A percentile compares a stretch with the other conserved stretches of the same genome.
These are phyloP conservation scores for Trichoderma polysporum DNA, from an alignment of 2,329 filamentous ascomycete species.

Conservation along the genomic window DNA sequence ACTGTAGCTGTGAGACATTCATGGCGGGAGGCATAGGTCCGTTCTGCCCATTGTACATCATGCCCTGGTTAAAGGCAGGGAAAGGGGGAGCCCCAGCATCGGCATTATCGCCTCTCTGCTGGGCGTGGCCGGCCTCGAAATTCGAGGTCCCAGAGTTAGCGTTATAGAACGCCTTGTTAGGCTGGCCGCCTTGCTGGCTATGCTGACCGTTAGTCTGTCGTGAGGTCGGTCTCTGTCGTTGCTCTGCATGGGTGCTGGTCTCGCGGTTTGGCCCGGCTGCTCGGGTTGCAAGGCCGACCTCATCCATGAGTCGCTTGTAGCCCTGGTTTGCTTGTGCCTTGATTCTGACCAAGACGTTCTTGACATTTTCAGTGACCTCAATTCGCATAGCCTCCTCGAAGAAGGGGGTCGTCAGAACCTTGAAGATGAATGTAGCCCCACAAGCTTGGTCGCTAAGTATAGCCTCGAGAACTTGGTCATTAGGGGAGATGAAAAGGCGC, in stretches of 20 bases:
- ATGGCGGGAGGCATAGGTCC: conserved; percentile 47
- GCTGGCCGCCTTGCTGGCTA: conserved; percentile 40
- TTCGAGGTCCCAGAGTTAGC: conserved; percentile 39
- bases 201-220: conserved; percentile 50
- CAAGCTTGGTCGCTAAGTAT: conserved; percentile 90
- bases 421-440: conserved; percentile 95
- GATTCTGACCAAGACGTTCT: conserved; percentile 81
- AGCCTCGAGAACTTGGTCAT: conserved; percentile 82
- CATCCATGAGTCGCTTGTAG: conserved; percentile 98
- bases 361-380: conserved; percentile 89
- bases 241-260: conserved; percentile 44
- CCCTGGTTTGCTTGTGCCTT: conserved; percentile 94
- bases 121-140: conserved; percentile 54
- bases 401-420: conserved; percentile 95
- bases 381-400: conserved; percentile 87
- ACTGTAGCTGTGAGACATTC: conserved; percentile 56
- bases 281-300: conserved; percentile 82
- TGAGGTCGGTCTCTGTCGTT: conserved; percentile 57
- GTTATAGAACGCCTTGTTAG: conserved; percentile 54
- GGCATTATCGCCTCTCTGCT: conserved; percentile 53
- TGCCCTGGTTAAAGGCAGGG: conserved; percentile 50
- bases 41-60: conserved; percentile 51
- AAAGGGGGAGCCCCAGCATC: conserved; percentile 53
- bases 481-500: conserved; percentile 86
- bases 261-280: conserved; percentile 47